Conservation (phyloP, 805 yeast genomes). For the Maudiozyma barnettii region DNA sequence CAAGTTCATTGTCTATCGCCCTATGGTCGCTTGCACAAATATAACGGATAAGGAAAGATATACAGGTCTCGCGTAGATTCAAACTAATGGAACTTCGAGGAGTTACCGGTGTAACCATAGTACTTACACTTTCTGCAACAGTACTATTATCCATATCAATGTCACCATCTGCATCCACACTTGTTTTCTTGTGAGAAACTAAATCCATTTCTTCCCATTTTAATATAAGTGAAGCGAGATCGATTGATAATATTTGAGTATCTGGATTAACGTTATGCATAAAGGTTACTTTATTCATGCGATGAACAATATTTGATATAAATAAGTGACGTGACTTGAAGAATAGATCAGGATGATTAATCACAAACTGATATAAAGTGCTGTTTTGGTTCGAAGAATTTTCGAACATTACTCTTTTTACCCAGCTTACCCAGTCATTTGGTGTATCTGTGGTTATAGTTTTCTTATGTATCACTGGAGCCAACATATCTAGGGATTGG, state of each 20-base stretch:
- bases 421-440: constrained; percentile 82
- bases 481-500: constrained; percentile 79
- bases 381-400: constrained; percentile 81
- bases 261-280: constrained; percentile 69
- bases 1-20: constrained; percentile 74
- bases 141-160: constrained; percentile 16
- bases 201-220: constrained; percentile 68
- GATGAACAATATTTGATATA: constrained; percentile 77
- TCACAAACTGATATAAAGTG: constrained; percentile 81
- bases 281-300: constrained; percentile 83
- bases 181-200: constrained; percentile 5
- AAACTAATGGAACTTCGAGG: constrained; percentile 36
- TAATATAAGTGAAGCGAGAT: constrained; percentile 73
- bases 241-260: constrained; percentile 78
- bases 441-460: constrained; percentile 43
- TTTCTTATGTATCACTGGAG: constrained; percentile 73
- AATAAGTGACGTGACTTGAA: constrained; percentile 83
- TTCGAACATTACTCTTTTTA: constrained; percentile 82
- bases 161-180: constrained; percentile 20
- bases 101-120: background rate
- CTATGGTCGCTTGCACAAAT: constrained; percentile 80
- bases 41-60: constrained; percentile 78
- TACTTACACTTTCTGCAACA: background rate
- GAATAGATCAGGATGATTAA: constrained; percentile 75
- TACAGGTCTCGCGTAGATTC: constrained; percentile 78